These are phyloP conservation scores for Lithospermum erythrorhizon DNA, from an alignment of 257 asterid species.

Conservation along the genomic window DNA sequence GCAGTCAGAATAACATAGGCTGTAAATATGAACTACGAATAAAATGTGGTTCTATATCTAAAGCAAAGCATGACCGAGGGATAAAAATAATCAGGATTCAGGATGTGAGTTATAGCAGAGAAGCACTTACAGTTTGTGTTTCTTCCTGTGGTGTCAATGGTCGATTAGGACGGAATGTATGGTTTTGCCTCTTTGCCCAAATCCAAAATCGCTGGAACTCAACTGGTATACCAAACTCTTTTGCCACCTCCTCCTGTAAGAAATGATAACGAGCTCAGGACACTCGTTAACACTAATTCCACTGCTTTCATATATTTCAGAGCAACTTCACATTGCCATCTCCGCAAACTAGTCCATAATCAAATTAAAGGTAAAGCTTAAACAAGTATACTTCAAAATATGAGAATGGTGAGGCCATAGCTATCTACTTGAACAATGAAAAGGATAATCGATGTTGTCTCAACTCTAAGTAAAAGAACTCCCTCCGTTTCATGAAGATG, in stretches of 20 bases:
- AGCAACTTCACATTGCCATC: not conserved
- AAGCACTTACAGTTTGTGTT: constrained; percentile 45
- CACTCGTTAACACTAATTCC: not conserved
- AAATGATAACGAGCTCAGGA: constrained; percentile 8
- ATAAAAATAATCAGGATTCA: not conserved
- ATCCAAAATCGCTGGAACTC: constrained; percentile 78
- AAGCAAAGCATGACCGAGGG: not conserved
- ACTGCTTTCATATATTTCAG: not conserved
- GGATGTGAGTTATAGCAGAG: not conserved
- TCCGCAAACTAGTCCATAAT: no score
- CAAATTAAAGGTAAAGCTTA: no score
- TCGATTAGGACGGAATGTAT: constrained; percentile 68
- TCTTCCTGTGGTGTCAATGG: constrained; percentile 67
- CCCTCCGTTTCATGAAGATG: no score
- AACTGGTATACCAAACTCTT: constrained; percentile 58
- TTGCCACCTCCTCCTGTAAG: constrained; percentile 65
- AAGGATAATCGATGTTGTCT: no score
- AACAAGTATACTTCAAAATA: no score
- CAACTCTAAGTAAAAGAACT: no score
- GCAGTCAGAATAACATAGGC: not conserved
- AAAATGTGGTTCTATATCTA: not conserved
- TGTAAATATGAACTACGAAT: not conserved
- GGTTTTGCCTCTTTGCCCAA: constrained; percentile 83
- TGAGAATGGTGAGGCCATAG: no score
- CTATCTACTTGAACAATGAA: no score